phyloP scores from a whole-genome alignment of 148 eudicot genomes.

The Cornus florida region DNA sequence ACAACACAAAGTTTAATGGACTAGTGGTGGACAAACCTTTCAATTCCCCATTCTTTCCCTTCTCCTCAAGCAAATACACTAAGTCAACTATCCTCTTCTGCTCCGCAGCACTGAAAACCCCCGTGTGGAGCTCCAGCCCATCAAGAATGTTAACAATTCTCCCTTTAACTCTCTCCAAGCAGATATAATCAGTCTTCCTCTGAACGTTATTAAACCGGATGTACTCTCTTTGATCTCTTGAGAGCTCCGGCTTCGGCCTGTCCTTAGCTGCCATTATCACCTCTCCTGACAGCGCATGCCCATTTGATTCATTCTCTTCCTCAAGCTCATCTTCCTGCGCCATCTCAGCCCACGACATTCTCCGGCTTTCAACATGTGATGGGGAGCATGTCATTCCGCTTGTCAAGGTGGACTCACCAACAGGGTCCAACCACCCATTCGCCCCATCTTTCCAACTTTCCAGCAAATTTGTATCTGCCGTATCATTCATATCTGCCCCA shows the following conservation, averaged over 20 bases:
- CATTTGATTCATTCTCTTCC: conserved; percentile 47
- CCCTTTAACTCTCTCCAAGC: conserved; percentile 71
- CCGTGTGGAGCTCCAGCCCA: conserved; percentile 87
- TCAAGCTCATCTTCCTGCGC: conserved; percentile 84
- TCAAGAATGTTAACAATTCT: conserved; percentile 69
- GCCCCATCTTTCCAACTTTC: conserved; percentile 59
- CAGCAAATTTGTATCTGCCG: conserved; percentile 38
- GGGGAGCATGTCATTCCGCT: conserved; percentile 23
- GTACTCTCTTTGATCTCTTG: conserved; percentile 82
- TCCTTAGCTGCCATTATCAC: conserved; percentile 20
- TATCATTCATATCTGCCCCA: conserved; percentile 35
- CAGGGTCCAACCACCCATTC: conserved; percentile 31
- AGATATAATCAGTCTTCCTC: conserved; percentile 77
- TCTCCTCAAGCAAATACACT: conserved; percentile 59
- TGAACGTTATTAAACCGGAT: conserved; percentile 57
- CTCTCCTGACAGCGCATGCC: conserved; percentile 31
- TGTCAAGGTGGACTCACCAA: conserved; percentile 22
- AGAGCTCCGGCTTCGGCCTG: conserved; percentile 43
- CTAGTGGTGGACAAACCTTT: conserved; percentile 55
- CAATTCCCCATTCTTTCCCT: conserved; percentile 67
- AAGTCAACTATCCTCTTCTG: conserved; percentile 78
- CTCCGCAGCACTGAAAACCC: conserved; percentile 86
- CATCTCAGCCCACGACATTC: conserved; percentile 92
- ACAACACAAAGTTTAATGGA: not conserved
- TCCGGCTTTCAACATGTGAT: conserved; percentile 25